Base-by-base conservation (phyloP, 2,329 filamentous ascomycete genomes). In the Thelonectria discophora region DNA sequence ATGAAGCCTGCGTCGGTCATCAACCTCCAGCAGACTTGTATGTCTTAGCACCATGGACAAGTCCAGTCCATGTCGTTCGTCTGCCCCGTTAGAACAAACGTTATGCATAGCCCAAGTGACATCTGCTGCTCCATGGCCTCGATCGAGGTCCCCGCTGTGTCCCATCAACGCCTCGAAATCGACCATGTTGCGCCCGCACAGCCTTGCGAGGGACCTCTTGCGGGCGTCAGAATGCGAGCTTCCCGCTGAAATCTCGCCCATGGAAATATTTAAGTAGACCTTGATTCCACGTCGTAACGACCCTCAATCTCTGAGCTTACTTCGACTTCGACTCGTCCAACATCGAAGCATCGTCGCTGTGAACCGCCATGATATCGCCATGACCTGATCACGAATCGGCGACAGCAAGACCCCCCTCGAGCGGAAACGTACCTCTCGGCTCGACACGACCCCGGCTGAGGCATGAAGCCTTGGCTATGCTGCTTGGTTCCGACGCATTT, bases 141-240 rank as follows among this genome's bases (percentile, higher is more conserved):
- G 34, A 56, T 37, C 50, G 24, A 46, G 37, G 57, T 42, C 52
- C 61, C 61, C 53, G 56, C 61, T 43, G 57, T 47, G 58, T 57
- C 37, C 50, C 52, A 56, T 63, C 39, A 48, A 55, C 58, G 62
- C 63, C 63, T 65, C 43, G 43, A 58, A 60, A 56, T 60, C 40
- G 59, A 54, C 60, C 55, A 8, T 55, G 34, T 64, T 72, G 66
- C 72, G 72, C 71, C 72, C 72, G 72, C 72, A 74, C 65, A 70
- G 67, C 68, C 63, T 66, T 73, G 57, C 30, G 52, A 62, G 46
- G 60, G 46, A 58, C 42, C 51, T 61, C 57, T 65, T 74, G 72
- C 72, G 70, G 72, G 72, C 72, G 72, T 73, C 62, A 59, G 47
- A 50, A 74, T 73, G 72, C 69, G 64, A 71, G 67, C 51, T 66